phyloP scores from a whole-genome alignment of 2,329 filamentous ascomycete genomes.

The Rhynchosporium graminicola region DNA sequence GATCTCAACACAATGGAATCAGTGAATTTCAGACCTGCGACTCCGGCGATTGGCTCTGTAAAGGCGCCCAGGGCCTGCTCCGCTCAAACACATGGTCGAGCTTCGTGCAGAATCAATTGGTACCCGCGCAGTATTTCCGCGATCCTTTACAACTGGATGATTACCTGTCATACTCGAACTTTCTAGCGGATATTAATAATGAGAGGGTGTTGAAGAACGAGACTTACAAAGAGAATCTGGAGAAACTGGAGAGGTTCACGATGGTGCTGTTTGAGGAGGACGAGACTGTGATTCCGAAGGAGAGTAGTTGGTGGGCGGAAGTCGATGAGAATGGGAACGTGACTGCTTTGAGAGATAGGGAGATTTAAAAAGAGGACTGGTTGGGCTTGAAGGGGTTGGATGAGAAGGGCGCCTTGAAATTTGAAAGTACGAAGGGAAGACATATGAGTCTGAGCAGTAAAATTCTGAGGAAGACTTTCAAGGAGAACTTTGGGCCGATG shows the following conservation, averaged over 20 bases:
- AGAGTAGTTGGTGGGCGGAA: constrained; percentile 88
- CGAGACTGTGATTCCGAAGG: constrained; percentile 82
- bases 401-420: constrained; percentile 74
- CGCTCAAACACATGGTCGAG: constrained; percentile 77
- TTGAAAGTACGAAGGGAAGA: constrained; percentile 69
- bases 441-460: constrained; percentile 81
- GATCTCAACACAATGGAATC: constrained; percentile 80
- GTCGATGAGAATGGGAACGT: constrained; percentile 67
- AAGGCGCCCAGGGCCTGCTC: constrained; percentile 75
- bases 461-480: constrained; percentile 51
- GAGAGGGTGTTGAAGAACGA: constrained; percentile 75
- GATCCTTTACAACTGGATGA: constrained; percentile 65
- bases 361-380: constrained; percentile 90
- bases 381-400: constrained; percentile 80
- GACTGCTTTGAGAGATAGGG: constrained; percentile 66
- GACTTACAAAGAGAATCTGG: constrained; percentile 71
- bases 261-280: constrained; percentile 92
- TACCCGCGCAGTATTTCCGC: constrained; percentile 95
- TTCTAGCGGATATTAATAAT: constrained; percentile 95
- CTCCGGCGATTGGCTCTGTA: constrained; percentile 75
- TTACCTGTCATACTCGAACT: constrained; percentile 82
- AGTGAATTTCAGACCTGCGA: constrained; percentile 75
- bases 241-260: constrained; percentile 71
- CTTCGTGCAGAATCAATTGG: constrained; percentile 76
- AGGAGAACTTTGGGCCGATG: constrained; percentile 47